Percentiles rank a stretch among this genome's conserved stretches.
These are phyloP conservation scores for Cladosporium sp. DNA, from an alignment of 2,329 filamentous ascomycete genomes.

Conservation along the genomic window DNA sequence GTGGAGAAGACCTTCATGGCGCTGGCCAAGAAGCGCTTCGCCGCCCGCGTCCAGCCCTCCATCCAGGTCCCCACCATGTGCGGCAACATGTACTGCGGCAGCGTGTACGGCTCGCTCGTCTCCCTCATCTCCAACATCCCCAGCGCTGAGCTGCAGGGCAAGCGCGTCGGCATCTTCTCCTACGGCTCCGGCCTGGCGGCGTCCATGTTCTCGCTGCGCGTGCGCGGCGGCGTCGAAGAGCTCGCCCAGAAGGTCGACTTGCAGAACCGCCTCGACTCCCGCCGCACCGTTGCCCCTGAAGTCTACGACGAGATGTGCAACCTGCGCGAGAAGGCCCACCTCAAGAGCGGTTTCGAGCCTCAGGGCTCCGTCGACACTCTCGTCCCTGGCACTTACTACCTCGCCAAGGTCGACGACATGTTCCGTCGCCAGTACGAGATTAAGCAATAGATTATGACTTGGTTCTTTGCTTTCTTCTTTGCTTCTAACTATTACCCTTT, in stretches of 20 bases:
- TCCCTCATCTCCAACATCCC: constrained; percentile 45
- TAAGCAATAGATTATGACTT: constrained; percentile 40
- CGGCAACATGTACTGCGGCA: constrained; percentile 54
- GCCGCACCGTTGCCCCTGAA: constrained; percentile 44
- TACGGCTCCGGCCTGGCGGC: constrained; percentile 50
- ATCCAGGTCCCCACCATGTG: constrained; percentile 50
- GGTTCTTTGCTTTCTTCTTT: no score
- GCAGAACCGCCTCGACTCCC: constrained; percentile 41
- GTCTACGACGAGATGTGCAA: constrained; percentile 53
- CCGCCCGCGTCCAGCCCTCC: constrained; percentile 45
- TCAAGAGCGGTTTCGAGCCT: constrained; percentile 48
- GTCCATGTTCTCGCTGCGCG: constrained; percentile 48
- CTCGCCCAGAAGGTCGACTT: constrained; percentile 46
- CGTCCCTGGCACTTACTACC: constrained; percentile 48
- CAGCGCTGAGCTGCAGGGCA: constrained; percentile 44
- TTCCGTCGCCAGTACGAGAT: constrained; percentile 48
- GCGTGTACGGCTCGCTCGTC: constrained; percentile 48
- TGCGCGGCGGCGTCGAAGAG: constrained; percentile 44
- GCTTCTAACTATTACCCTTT: no score
- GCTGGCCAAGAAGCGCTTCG: constrained; percentile 50
- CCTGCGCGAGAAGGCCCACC: constrained; percentile 47
- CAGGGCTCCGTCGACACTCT: constrained; percentile 41
- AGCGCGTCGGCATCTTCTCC: constrained; percentile 50
- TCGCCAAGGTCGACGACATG: constrained; percentile 48
- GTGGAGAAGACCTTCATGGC: constrained; percentile 52